Conservation (phyloP, 1,284 basidiomycete genomes). For the Afroboletus lepidellus region DNA sequence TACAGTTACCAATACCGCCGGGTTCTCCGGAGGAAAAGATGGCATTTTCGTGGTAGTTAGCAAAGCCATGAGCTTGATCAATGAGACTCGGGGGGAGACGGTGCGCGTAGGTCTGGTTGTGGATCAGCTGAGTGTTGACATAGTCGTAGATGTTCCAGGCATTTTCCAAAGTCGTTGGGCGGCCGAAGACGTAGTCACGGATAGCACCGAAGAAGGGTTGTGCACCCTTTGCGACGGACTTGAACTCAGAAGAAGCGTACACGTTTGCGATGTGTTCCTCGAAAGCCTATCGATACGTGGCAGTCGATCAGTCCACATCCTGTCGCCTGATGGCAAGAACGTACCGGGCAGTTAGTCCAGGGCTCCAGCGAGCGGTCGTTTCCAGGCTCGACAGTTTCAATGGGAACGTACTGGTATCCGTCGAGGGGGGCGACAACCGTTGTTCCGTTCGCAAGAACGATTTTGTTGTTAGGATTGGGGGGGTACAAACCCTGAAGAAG, state of each 20-base stretch:
- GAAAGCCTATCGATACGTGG: conserved; percentile 47
- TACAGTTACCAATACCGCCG: conserved; percentile 74
- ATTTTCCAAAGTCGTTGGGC: conserved; percentile 66
- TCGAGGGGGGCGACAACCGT: conserved; percentile 72
- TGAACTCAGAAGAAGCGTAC: conserved; percentile 63
- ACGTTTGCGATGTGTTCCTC: conserved; percentile 59
- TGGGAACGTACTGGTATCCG: conserved; percentile 84
- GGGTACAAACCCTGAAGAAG: conserved; percentile 80
- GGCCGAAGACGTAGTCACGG: conserved; percentile 67
- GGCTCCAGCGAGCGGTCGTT: conserved; percentile 83
- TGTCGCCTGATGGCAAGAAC: conserved; percentile 21
- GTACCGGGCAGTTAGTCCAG: conserved; percentile 79
- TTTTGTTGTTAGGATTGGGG: conserved; percentile 65
- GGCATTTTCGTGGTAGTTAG: conserved; percentile 77
- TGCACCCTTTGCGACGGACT: conserved; percentile 53
- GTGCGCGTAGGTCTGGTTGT: conserved; percentile 77
- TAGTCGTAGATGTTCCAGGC: conserved; percentile 78
- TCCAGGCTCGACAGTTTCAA: conserved; percentile 79
- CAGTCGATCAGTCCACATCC: conserved; percentile 15
- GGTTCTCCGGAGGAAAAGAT: conserved; percentile 66
- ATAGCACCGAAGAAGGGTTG: conserved; percentile 64
- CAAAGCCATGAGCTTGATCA: conserved; percentile 68
- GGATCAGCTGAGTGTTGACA: conserved; percentile 70
- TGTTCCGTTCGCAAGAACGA: conserved; percentile 75
- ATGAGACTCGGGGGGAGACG: conserved; percentile 67